phyloP scores from a whole-genome alignment of 208 protist genomes.

The Strigomonas culicis region DNA sequence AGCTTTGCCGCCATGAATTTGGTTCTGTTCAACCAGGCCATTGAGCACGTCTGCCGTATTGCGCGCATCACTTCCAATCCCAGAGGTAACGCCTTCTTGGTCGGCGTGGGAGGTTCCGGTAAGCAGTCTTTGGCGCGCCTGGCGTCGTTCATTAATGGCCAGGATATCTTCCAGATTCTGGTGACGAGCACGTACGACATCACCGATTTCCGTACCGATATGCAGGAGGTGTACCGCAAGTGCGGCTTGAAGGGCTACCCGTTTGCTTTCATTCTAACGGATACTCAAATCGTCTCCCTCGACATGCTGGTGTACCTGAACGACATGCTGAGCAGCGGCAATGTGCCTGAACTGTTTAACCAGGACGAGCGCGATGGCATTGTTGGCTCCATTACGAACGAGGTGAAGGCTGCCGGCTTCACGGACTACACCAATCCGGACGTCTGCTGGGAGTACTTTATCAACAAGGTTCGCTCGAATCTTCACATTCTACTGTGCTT shows the following conservation, averaged over 20 bases:
- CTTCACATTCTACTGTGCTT: constrained; percentile 98
- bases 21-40: constrained; percentile 97
- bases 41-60: constrained; percentile 97
- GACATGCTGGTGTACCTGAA: constrained; percentile 98
- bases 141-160: constrained; percentile 96
- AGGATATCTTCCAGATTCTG: constrained; percentile 98
- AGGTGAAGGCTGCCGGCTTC: constrained; percentile 89
- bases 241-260: constrained; percentile 93
- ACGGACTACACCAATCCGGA: constrained; percentile 90
- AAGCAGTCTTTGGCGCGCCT: constrained; percentile 95
- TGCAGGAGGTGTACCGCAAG: constrained; percentile 96
- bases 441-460: constrained; percentile 96
- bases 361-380: constrained; percentile 93
- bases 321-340: constrained; percentile 97
- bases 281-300: constrained; percentile 96
- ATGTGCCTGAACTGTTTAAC: constrained; percentile 96
- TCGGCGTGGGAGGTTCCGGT: constrained; percentile 93
- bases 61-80: constrained; percentile 95
- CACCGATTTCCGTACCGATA: constrained; percentile 94
- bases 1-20: constrained; percentile 96
- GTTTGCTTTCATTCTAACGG: constrained; percentile 96
- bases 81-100: constrained; percentile 95
- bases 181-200: constrained; percentile 97
- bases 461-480: constrained; percentile 95
- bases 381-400: constrained; percentile 85